Percentiles rank a stretch among this genome's conserved stretches.
These are phyloP conservation scores for Xylaria venustula DNA, from an alignment of 495 filamentous ascomycete species.

Conservation along the genomic window DNA sequence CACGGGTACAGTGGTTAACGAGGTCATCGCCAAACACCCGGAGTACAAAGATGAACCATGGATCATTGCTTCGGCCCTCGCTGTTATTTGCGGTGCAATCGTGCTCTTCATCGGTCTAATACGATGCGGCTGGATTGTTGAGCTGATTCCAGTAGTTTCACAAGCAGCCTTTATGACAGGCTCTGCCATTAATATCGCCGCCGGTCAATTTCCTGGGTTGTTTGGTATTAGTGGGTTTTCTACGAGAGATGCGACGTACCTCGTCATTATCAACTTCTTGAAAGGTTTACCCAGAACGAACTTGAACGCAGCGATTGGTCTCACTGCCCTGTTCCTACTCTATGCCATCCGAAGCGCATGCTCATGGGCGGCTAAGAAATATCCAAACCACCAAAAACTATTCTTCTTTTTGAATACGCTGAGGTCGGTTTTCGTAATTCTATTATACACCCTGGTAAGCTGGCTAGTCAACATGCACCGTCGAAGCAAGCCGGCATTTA, in stretches of 20 bases:
- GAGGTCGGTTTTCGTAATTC: conserved; percentile 86
- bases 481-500: conserved; percentile 54
- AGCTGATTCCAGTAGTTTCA: conserved; percentile 88
- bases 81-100: conserved; percentile 79
- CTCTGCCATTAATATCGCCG: conserved; percentile 85
- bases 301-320: conserved; percentile 84
- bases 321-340: conserved; percentile 78
- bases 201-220: conserved; percentile 82
- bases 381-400: conserved; percentile 66
- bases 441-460: conserved; percentile 91
- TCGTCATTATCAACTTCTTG: conserved; percentile 82
- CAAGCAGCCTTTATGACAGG: conserved; percentile 99
- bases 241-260: conserved; percentile 76
- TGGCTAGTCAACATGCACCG: conserved; percentile 70
- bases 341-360: conserved; percentile 76
- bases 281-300: conserved; percentile 67
- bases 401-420: conserved; percentile 91
- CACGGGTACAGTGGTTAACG: conserved; percentile 72
- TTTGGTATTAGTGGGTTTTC: conserved; percentile 80
- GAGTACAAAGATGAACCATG: conserved; percentile 39
- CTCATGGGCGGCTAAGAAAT: conserved; percentile 64
- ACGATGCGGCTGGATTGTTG: conserved; percentile 87
- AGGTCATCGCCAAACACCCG: conserved; percentile 56
- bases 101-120: conserved; percentile 77
- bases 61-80: conserved; percentile 74